Evolutionary conservation across 805 yeast species (phyloP), one percentile per base, ranked within the genome.

Genomic region (Candida dajiaensis): DNA sequence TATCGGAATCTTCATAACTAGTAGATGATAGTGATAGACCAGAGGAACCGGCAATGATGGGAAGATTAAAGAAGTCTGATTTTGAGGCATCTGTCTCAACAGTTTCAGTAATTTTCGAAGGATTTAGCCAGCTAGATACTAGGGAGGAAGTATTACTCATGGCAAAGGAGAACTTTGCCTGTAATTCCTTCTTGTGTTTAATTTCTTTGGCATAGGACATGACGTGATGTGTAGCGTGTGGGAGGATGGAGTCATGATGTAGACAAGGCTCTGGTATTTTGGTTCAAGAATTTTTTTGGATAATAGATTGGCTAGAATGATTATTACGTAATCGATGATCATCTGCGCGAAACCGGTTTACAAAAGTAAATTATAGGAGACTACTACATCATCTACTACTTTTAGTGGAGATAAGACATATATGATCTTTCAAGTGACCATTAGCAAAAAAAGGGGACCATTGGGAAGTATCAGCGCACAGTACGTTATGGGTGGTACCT

Each of bases 131-230:
- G 16, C 50, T 46, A 2, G 52, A 38, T 10, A 58, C 58, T 3
- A 51, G 50, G 1, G 44, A n/a, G 2, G 46, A 38, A 7, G 62
- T 52, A 18, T 49, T 48, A 10, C 51, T 50, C 15, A 52, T 25
- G 0, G 59, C 56, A 2, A 56, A 44, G 20, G 57, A 58, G n/a
- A 60, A 45, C 29, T 43, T 50, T 2, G 61, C 56, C 41, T 57
- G 62, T 1, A 60, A 13, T 20, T 56, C 56, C 41, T 57, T 51
- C 43, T 58, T 60, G 38, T 54, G 47, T 41, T 48, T 56, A 40
- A 60, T 60, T 51, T 60, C 64, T 22, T 42, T 46, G 10, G 47
- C 60, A 35, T 47, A 53, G 11, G 64, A 58, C 64, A 59, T 57
- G 16, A 15, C 10, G 31, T 2, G 31, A 7, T 13, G 15, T 28